A percentile compares a stretch with the other conserved stretches of the same genome.
Evolutionary conservation across 495 filamentous ascomycete species (phyloP).

Genomic region (Daldinia decipiens): DNA sequence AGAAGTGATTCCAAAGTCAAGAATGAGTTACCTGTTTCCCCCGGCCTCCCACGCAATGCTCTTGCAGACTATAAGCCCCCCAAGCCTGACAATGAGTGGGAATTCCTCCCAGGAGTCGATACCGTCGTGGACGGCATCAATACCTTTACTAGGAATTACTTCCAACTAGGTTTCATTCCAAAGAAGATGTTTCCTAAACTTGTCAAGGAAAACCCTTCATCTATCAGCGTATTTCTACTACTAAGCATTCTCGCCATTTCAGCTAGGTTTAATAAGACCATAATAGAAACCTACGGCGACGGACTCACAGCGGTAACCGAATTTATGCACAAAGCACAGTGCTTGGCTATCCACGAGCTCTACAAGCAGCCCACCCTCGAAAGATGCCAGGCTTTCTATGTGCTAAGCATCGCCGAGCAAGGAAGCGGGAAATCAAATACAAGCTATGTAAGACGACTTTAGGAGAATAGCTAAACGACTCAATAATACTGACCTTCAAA

Average conservation of each 20-base stretch:
- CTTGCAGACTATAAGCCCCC: conserved; percentile 37
- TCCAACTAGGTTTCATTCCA: conserved; percentile 63
- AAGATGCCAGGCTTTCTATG: conserved; percentile 62
- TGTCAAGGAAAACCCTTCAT: conserved; percentile 52
- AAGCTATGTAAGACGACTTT: conserved; percentile 54
- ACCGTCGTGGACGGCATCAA: conserved; percentile 57
- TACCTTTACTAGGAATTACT: conserved; percentile 58
- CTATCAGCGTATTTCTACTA: conserved; percentile 60
- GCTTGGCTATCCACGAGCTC: conserved; percentile 57
- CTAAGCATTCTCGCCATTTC: conserved; percentile 60
- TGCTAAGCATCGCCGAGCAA: conserved; percentile 63
- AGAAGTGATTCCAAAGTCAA: conserved; percentile 54
- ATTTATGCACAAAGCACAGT: conserved; percentile 60
- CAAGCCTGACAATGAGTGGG: conserved; percentile 54
- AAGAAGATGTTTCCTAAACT: conserved; percentile 58
- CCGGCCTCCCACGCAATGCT: conserved; percentile 40
- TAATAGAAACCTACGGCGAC: conserved; percentile 56
- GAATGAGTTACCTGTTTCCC: conserved; percentile 49
- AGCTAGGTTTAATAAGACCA: conserved; percentile 57
- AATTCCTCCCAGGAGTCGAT: conserved; percentile 54
- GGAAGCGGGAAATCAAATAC: conserved; percentile 58
- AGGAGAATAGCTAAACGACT: neutral
- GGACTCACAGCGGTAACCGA: conserved; percentile 57
- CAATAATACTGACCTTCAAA: conserved; percentile 38
- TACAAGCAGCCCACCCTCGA: conserved; percentile 62